Conservation (phyloP, 2,329 filamentous ascomycete species). For the Furcasterigmium sp. region DNA sequence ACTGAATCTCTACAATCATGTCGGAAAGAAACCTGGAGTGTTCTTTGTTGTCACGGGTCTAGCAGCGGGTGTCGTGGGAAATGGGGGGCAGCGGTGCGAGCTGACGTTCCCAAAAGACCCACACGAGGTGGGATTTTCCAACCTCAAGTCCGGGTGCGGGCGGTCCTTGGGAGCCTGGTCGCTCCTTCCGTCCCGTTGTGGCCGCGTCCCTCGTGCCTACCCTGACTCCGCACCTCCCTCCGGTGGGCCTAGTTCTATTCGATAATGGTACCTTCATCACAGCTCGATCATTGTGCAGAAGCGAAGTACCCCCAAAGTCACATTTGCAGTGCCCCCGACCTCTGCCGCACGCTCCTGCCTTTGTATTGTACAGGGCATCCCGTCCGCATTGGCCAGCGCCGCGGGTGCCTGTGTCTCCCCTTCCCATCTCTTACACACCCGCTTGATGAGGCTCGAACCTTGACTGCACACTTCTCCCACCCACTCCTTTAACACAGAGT, state of each 20-base stretch:
- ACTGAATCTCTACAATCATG: too few species aligned
- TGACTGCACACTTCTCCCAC: too few species aligned
- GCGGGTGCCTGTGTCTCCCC: too few species aligned
- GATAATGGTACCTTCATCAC: too few species aligned
- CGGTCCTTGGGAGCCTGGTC: slow-evolving; percentile 5
- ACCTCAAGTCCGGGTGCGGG: slow-evolving; percentile 11
- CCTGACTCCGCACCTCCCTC: slow-evolving; percentile 1
- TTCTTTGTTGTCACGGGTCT: not conserved
- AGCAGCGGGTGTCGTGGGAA: not conserved
- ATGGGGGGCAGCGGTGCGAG: slow-evolving; percentile 1
- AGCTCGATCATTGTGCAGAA: too few species aligned
- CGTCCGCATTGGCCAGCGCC: too few species aligned
- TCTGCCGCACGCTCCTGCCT: not conserved
- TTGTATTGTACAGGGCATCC: too few species aligned
- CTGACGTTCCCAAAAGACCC: slow-evolving; percentile 13
- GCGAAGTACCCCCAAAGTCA: not conserved
- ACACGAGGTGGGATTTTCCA: slow-evolving; percentile 15
- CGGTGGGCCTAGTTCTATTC: too few species aligned
- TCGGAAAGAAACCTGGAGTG: not conserved
- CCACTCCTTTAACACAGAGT: too few species aligned
- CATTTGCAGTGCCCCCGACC: not conserved
- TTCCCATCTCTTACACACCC: too few species aligned
- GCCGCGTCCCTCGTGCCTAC: not conserved
- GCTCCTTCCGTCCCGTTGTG: slow-evolving; percentile 12
- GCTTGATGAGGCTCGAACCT: too few species aligned